These are phyloP conservation scores for Rhodosporidiobolus sp. DNA, from an alignment of 768 basidiomycete genomes.

Conservation along the genomic window DNA sequence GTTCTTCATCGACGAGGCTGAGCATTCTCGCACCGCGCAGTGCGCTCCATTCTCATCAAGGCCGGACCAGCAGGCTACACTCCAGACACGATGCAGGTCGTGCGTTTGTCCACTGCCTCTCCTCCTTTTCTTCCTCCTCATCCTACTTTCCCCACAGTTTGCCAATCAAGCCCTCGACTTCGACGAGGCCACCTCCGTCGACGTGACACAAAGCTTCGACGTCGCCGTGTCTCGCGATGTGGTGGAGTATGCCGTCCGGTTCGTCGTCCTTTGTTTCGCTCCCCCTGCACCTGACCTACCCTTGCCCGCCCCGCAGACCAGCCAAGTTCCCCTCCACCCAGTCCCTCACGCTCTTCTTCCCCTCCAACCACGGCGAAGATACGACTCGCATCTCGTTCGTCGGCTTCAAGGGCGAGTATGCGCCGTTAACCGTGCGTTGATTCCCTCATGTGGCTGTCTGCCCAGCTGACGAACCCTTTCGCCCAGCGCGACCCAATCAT, in stretches of 20 bases:
- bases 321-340: constrained; percentile 49
- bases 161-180: constrained; percentile 46
- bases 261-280: background rate
- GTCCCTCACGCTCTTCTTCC: constrained; percentile 50
- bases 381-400: constrained; percentile 50
- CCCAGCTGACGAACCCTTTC: constrained; percentile 32
- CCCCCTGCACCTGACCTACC: background rate
- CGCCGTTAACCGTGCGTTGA: constrained; percentile 21
- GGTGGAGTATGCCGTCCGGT: constrained; percentile 51
- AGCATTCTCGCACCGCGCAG: background rate
- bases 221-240: constrained; percentile 45
- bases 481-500: constrained; percentile 48
- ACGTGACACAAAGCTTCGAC: constrained; percentile 41
- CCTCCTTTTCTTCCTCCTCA: fast-evolving
- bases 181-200: constrained; percentile 34
- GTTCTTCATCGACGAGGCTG: background rate
- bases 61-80: constrained; percentile 48
- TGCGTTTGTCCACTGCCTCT: constrained; percentile 39
- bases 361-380: constrained; percentile 51
- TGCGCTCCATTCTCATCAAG: constrained; percentile 51
- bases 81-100: constrained; percentile 47
- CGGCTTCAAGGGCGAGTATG: constrained; percentile 49
- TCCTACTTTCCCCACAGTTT: constrained; percentile 5
- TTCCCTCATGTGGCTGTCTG: background rate
- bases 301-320: constrained; percentile 42